Conservation (phyloP, 805 yeast species). For the Lipomyces lipofer region DNA sequence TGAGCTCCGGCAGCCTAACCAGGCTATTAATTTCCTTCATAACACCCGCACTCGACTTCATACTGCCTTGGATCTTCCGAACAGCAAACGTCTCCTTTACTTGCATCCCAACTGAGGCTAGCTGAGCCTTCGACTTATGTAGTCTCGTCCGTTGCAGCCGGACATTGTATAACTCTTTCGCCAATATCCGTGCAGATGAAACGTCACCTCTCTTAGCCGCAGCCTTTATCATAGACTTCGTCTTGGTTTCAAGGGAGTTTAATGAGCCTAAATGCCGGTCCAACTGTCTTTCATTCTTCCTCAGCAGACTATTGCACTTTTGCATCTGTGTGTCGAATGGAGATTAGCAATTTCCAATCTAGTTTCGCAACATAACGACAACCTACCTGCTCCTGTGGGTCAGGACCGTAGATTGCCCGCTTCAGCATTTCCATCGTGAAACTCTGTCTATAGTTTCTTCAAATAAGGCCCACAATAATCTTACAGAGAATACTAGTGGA, state of each 20-base stretch:
- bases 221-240: conserved; percentile 71
- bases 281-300: conserved; percentile 81
- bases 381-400: conserved; percentile 81
- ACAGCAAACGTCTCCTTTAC: conserved; percentile 88
- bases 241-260: conserved; percentile 63
- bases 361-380: background rate
- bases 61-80: conserved; percentile 76
- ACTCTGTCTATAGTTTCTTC: background rate
- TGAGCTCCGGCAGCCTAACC: conserved; percentile 75
- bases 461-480: too few relatives aligned
- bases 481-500: too few relatives aligned
- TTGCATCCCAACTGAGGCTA: conserved; percentile 84
- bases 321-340: conserved; percentile 47
- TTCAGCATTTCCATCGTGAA: conserved; percentile 73
- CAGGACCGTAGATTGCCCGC: conserved; percentile 93
- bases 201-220: conserved; percentile 75
- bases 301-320: conserved; percentile 72
- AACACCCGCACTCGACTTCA: conserved; percentile 72
- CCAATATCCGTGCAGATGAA: conserved; percentile 74
- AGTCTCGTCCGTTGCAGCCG: conserved; percentile 73
- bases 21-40: conserved; percentile 87
- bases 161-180: conserved; percentile 73
- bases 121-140: conserved; percentile 77
- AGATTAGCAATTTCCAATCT: background rate
- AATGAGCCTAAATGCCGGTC: conserved; percentile 74